Evolutionary conservation across 352 stramenopile species (phyloP).

Genomic region (Peronospora belbahrii): DNA sequence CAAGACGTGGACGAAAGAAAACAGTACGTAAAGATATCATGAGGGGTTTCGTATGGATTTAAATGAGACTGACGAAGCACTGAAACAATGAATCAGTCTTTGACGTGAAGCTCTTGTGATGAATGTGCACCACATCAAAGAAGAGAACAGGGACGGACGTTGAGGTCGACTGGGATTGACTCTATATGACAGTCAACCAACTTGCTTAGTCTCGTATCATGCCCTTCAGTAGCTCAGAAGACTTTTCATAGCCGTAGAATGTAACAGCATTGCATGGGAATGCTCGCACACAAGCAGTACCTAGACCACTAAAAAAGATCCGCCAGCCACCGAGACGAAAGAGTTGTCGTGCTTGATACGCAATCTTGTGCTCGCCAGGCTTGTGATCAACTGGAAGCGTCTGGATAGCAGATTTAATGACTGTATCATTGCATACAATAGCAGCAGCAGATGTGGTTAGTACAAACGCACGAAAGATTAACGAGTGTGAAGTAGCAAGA

Average conservation of each 20-base stretch:
- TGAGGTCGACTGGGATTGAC: too few species aligned
- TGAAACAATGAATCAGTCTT: slow-evolving; percentile 8
- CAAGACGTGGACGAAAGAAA: slow-evolving; percentile 8
- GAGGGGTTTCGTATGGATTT: neutral
- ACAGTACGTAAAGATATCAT: slow-evolving; percentile 9
- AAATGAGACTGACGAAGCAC: too few species aligned
- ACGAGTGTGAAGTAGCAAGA: neutral
- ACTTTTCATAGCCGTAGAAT: slow-evolving; percentile 81
- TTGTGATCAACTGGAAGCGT: slow-evolving; percentile 52
- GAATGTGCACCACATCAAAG: slow-evolving; percentile 11
- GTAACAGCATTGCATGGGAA: slow-evolving; percentile 84
- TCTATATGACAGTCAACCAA: too few species aligned
- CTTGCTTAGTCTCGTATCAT: slow-evolving; percentile 15
- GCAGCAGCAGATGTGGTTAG: slow-evolving; percentile 7
- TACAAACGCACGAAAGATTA: slow-evolving; percentile 2
- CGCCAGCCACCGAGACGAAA: slow-evolving; percentile 54
- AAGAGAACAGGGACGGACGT: neutral
- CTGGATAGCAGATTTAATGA: slow-evolving; percentile 84
- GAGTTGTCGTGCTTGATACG: slow-evolving; percentile 58
- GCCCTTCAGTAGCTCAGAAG: slow-evolving; percentile 62
- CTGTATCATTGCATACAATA: slow-evolving; percentile 17
- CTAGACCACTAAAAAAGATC: slow-evolving; percentile 74
- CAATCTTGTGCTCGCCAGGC: slow-evolving; percentile 55
- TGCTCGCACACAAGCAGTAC: slow-evolving; percentile 66
- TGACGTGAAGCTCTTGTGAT: slow-evolving; percentile 11